A percentile compares a stretch with the other conserved stretches of the same genome.
phyloP scores from a whole-genome alignment of 2,329 filamentous ascomycete genomes.

The Didymosphaeria variabile region DNA sequence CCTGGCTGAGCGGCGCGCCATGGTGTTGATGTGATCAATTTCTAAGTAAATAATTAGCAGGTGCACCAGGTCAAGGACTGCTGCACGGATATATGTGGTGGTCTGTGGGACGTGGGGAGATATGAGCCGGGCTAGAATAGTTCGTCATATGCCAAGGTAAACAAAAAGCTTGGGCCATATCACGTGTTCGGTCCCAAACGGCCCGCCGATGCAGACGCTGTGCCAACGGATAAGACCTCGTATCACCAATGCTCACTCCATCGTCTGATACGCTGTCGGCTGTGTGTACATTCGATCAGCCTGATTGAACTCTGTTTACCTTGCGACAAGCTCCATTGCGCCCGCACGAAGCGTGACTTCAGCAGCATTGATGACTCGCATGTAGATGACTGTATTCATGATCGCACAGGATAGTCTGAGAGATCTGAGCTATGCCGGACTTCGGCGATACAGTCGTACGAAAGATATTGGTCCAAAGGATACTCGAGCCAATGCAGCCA shows the following conservation, averaged over 20 bases:
- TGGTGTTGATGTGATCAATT: constrained; percentile 27
- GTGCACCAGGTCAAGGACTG: constrained; percentile 16
- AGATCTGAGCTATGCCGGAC: no score
- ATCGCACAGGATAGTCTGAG: no score
- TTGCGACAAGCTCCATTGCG: no score
- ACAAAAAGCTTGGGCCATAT: constrained; percentile 3
- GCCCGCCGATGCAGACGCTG: background rate
- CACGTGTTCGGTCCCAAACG: constrained; percentile 1
- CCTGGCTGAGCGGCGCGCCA: constrained; percentile 49
- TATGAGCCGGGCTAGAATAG: constrained; percentile 2
- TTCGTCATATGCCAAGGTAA: constrained; percentile 20
- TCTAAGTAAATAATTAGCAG: constrained; percentile 15
- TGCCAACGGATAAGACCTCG: background rate
- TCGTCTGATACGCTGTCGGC: background rate
- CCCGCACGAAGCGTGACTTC: no score
- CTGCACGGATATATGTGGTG: constrained; percentile 28
- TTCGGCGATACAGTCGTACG: no score
- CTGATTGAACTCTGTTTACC: background rate
- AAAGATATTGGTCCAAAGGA: no score
- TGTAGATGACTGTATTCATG: no score
- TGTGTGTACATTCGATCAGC: background rate
- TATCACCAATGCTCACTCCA: constrained; percentile 1
- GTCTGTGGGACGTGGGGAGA: constrained; percentile 37
- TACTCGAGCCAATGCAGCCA: no score
- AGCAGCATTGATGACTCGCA: no score